phyloP scores from a whole-genome alignment of 768 basidiomycete species.

The Boletus tomentosulus region DNA sequence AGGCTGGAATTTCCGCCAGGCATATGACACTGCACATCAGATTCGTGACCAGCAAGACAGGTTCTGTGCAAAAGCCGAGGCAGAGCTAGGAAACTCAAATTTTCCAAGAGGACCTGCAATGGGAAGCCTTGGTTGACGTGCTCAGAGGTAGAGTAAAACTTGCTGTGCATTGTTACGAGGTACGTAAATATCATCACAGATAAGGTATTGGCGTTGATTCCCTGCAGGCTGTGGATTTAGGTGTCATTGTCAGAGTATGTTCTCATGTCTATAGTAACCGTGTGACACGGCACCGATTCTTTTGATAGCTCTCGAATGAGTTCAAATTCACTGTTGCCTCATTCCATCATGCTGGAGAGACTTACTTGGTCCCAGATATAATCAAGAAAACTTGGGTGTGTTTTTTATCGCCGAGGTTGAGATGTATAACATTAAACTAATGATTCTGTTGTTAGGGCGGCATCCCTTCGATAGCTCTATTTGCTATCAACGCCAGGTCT shows the following conservation, averaged over 20 bases:
- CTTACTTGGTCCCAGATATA: conserved; percentile 76
- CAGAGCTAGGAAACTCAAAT: conserved; percentile 30
- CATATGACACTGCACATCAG: conserved; percentile 70
- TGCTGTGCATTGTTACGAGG: conserved; percentile 37
- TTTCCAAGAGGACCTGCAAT: conserved; percentile 62
- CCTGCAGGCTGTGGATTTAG: conserved; percentile 58
- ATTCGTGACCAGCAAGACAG: conserved; percentile 66
- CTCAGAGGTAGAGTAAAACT: conserved; percentile 69
- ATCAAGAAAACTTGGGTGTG: conserved; percentile 65
- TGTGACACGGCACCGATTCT: neutral
- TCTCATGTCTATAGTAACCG: too few species aligned
- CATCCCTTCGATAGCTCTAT: conserved; percentile 74
- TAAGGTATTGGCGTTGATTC: neutral
- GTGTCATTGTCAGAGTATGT: conserved; percentile 66
- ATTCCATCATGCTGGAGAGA: conserved; percentile 78
- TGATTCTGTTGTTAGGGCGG: conserved; percentile 39
- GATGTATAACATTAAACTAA: too few species aligned
- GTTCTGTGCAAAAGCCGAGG: conserved; percentile 62
- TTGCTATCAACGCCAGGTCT: conserved; percentile 50
- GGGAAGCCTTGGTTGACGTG: conserved; percentile 78
- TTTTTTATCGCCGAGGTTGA: neutral
- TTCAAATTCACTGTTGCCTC: conserved; percentile 77
- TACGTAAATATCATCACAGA: neutral
- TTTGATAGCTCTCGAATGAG: conserved; percentile 66
- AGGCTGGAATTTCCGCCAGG: conserved; percentile 74